Base-by-base conservation (phyloP, 306 rosid species). In the Castanea sativa region DNA sequence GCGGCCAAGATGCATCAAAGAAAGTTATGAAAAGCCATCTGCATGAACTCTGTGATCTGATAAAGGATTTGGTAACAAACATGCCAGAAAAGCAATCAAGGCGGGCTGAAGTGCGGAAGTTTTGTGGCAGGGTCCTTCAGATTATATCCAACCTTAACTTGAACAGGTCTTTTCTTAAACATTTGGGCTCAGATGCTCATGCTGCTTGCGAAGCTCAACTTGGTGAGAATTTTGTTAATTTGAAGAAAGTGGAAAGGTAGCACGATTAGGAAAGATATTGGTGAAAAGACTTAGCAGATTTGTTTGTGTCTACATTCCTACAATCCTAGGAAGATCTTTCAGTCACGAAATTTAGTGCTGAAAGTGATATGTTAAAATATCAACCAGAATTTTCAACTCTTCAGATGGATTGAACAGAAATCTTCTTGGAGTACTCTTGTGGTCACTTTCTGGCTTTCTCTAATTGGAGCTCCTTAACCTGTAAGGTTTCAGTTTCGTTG, bases 21-120 rank as follows among this genome's bases (percentile, higher is more conserved):
- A 88, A 88, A 78, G 32, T 87, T 68, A 71, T 93, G 49, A 85
- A 86, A 73, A 82, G 33, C 73, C 90, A 83, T 83, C 73, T 93
- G 81, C 83, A 82, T 76, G 83, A 86, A 32, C 80, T 93, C 2
- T 83, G 88, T 65, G 63, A 57, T 80, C 78, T 89, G 77, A 80
- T 93, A 79, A 88, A 93, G 83, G 91, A 89, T 45, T 83, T 91
- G 80, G 87, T 88, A 55, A 86, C 89, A 64, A 90, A 81, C 45
- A 85, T 89, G 90, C 92, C 98, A 0, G 92, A 83, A 73, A 96
- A 91, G 69, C 87, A 83, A 68, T 84, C 96, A 0, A 90, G 97
- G 81, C 85, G 86, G 5, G 80, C 93, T 10, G 96, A 88, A 80
- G 91, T 83, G 2, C 76, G 80, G 11, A 93, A 87, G 88, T 93